Evolutionary conservation across 306 rosid species (phyloP), one percentile per base, ranked within the genome.

Genomic region (Prinsepia uniflora): DNA sequence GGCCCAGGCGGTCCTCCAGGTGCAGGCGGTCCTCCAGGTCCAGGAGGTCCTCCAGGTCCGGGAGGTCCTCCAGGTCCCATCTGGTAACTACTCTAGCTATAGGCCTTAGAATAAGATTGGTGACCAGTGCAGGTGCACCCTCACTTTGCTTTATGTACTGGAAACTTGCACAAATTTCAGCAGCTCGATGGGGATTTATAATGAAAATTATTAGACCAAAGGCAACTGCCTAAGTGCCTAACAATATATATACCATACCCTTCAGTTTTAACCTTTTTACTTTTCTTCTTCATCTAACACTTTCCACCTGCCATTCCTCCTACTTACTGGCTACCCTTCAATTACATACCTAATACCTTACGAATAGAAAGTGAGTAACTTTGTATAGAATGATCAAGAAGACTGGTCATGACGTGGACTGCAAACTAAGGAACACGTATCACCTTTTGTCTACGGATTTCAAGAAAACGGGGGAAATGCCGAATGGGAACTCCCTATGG

Each of bases 11-110:
- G n/a, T n/a, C n/a, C n/a, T n/a, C n/a, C n/a, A n/a, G n/a, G n/a
- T n/a, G n/a, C 89, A 0, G 79, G 84, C 3, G 30, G 30, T 24
- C 85, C 87, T 0, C 72, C 86, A 82, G 81, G 70, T 15, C 82
- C 86, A 0, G 85, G 82, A 0, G 82, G 80, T 41, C 81, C 78
- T 15, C 30, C 30, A 2, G 45, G 34, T n/a, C 74, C 70, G 1
- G 75, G 76, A 1, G 78, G 76, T n/a, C 48, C 73, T 3, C 70
- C 74, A 0, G 79, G 77, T 42, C 77, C 24, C 83, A 80, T 75
- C 36, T 41, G 64, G 34, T 12, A 44, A 49, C 42, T 13, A 34
- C 9, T 17, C 9, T 52, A 0, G 34, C 36, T 56, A 56, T 30
- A 20, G 18, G 19, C 30, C 20, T 40, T 5, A 49, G 19, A 49